A percentile compares a stretch with the other conserved stretches of the same genome.
These are phyloP conservation scores for Mycena polygramma DNA, from an alignment of 768 basidiomycete species.

Conservation along the genomic window DNA sequence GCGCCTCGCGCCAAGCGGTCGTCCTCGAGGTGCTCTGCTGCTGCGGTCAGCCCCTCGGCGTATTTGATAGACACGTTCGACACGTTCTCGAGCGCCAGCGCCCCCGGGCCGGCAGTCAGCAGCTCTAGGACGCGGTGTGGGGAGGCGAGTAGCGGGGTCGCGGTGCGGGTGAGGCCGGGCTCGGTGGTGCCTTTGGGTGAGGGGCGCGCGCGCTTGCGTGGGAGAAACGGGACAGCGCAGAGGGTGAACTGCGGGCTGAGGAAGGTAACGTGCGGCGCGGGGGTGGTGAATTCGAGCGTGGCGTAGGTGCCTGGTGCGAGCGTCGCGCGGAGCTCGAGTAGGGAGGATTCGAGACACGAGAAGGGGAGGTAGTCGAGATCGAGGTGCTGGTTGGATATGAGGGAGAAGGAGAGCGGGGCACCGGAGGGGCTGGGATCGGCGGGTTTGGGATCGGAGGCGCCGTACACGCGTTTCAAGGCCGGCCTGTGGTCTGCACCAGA, in stretches of 20 bases:
- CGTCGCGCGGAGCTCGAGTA: constrained; percentile 39
- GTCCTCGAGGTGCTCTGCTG: constrained; percentile 44
- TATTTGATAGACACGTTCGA: constrained; percentile 56
- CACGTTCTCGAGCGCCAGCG: constrained; percentile 49
- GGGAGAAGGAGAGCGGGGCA: constrained; percentile 7
- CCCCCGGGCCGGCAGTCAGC: constrained; percentile 45
- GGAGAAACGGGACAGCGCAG: constrained; percentile 60
- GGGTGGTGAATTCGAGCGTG: constrained; percentile 54
- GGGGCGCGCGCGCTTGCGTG: constrained; percentile 41
- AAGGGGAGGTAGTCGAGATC: constrained; percentile 34
- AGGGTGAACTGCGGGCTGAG: constrained; percentile 54
- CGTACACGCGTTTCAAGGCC: constrained; percentile 32
- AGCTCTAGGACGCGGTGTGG: constrained; percentile 54
- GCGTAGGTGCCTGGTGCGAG: constrained; percentile 37
- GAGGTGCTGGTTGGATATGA: constrained; percentile 26
- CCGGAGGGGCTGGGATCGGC: not conserved
- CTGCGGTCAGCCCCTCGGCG: constrained; percentile 41
- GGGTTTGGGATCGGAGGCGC: constrained; percentile 28
- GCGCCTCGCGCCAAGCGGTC: constrained; percentile 43
- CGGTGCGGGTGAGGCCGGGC: constrained; percentile 42
- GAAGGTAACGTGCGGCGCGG: constrained; percentile 50
- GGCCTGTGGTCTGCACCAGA: not conserved
- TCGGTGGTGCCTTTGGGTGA: not conserved
- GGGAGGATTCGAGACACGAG: constrained; percentile 37
- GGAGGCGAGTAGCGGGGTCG: constrained; percentile 54